phyloP scores from a whole-genome alignment of 257 asterid genomes.

The Fraxinus quadrangulata region DNA sequence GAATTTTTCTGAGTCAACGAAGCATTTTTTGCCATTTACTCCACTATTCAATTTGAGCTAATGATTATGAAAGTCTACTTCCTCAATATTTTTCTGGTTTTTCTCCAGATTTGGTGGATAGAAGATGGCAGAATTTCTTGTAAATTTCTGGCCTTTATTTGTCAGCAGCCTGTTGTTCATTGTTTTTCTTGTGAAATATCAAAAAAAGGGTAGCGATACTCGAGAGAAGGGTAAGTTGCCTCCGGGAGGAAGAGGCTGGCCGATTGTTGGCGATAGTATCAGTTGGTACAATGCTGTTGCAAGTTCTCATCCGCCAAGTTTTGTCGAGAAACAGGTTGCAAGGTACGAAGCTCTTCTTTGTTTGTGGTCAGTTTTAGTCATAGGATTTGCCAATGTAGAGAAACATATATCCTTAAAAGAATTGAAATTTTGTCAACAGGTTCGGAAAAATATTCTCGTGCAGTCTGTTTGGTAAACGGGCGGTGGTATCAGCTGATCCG shows the following conservation, averaged over 20 bases:
- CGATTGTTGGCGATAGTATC: conserved; percentile 70
- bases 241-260: conserved; percentile 88
- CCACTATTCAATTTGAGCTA: conserved; percentile 29
- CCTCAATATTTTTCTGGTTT: conserved; percentile 7
- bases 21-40: conserved; percentile 41
- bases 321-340: conserved; percentile 70
- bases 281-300: conserved; percentile 86
- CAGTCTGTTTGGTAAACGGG: conserved; percentile 71
- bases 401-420: no score
- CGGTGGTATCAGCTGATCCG: conserved; percentile 86
- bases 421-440: conserved; percentile 36
- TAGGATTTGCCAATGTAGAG: background rate
- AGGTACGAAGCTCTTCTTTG: conserved; percentile 35
- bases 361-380: background rate
- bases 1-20: conserved; percentile 40
- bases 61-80: conserved; percentile 35
- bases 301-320: conserved; percentile 79
- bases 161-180: conserved; percentile 33
- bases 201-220: conserved; percentile 13
- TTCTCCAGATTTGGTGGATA: conserved; percentile 17
- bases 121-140: conserved; percentile 37
- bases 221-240: conserved; percentile 44
- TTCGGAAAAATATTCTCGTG: conserved; percentile 78
- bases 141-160: conserved; percentile 29
- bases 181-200: conserved; percentile 35